Evolutionary conservation across 2,329 filamentous ascomycete species (phyloP), one percentile per base, ranked within the genome.

Genomic region (Lomentospora prolificans): DNA sequence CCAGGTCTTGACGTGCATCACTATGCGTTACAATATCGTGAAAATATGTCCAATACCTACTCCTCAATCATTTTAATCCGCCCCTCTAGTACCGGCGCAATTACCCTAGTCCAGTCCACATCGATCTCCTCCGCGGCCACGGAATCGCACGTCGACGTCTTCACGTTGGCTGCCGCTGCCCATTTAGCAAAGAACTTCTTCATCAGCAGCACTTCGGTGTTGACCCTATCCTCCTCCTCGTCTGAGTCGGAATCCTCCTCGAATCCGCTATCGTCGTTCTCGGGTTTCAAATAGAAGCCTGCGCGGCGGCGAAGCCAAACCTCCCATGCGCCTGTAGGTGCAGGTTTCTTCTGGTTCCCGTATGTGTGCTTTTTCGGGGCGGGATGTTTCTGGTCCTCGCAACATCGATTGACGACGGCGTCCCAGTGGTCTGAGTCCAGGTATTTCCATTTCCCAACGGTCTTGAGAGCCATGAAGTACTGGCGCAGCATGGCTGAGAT

Each of bases 401-500:
- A 76, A 50, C 90, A 73, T 22, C 77, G 76, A 25, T 80, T 73
- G 31, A 88, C 83, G 2, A 94, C 82, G 9, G 70, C 67, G 24
- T 73, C 70, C 85, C 89, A 95, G 65, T 89, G 84, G 1, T 78
- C 73, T 12, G 41, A 8, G 12, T 85, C 80, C 74, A 87, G 87
- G 57, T 83, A 77, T 58, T 81, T 83, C 90, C 90, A 96, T 63
- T 82, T 82, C 17, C 89, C 88, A 25, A 95, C 72, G 1, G 91
- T 86, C 56, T 89, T 88, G 46, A 95, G 76, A 5, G 85, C 87
- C 79, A 95, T 86, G 70, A 96, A 96, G 69, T 95, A 96, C 66
- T 96, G 90, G 10, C 90, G 82, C 19, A 96, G 76, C 67, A 96
- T 85, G 65, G 87, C 89, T 51, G 87, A 90, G 63, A 96, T 89